A percentile compares a stretch with the other conserved stretches of the same genome.
Evolutionary conservation across 345 rosid genomes (phyloP).

Genomic region (Brassica rapa): DNA sequence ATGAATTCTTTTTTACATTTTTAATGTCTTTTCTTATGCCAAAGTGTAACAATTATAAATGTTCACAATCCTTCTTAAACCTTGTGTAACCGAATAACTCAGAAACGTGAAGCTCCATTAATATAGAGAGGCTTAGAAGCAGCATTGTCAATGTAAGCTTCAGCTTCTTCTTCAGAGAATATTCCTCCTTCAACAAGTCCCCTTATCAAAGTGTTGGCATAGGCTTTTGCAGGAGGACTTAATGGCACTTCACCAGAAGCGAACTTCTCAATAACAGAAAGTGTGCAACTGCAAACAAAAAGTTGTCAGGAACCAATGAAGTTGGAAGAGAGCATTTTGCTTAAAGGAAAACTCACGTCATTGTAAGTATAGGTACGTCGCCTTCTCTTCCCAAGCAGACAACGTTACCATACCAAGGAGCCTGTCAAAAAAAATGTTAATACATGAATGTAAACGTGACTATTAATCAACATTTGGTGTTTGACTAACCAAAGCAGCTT

Average conservation of each 20-base stretch:
- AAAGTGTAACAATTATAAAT: background rate
- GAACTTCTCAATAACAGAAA: constrained; percentile 43
- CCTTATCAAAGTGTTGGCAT: constrained; percentile 54
- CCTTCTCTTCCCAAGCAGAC: constrained; percentile 70
- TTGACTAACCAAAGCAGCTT: constrained; percentile 42
- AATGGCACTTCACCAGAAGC: constrained; percentile 53
- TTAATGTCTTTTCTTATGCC: background rate
- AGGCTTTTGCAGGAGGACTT: constrained; percentile 52
- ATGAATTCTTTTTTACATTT: background rate
- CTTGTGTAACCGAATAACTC: background rate
- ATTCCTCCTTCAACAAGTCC: constrained; percentile 82
- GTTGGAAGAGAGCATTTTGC: background rate
- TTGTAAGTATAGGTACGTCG: constrained; percentile 68
- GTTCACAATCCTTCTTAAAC: background rate
- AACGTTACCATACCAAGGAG: constrained; percentile 64
- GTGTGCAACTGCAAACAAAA: constrained; percentile 55
- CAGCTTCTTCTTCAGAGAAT: constrained; percentile 62
- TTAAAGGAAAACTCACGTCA: constrained; percentile 56
- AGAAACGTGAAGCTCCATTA: background rate
- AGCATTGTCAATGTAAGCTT: constrained; percentile 62
- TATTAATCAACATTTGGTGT: constrained; percentile 1
- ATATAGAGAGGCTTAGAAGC: constrained; percentile 49
- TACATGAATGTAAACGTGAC: background rate
- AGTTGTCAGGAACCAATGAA: background rate
- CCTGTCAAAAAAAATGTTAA: constrained; percentile 44